These are phyloP conservation scores for Pisolithus thermaeus DNA, from an alignment of 1,284 basidiomycete genomes.

Conservation along the genomic window DNA sequence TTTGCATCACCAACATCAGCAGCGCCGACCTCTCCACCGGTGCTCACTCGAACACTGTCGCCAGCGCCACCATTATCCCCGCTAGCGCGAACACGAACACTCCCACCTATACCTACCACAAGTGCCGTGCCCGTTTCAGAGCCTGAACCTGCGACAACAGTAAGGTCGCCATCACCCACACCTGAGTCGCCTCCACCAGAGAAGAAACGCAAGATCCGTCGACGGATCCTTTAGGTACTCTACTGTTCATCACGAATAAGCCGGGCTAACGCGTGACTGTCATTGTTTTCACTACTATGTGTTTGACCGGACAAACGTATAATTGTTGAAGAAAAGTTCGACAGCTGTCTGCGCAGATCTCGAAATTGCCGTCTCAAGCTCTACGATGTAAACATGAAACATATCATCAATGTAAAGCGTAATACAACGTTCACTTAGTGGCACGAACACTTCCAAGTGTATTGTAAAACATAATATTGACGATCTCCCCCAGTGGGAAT, in stretches of 20 bases:
- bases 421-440: too few species aligned
- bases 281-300: background rate
- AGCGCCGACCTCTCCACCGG: conserved; percentile 1
- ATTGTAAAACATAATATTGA: too few species aligned
- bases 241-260: background rate
- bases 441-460: too few species aligned
- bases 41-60: background rate
- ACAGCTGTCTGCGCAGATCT: too few species aligned
- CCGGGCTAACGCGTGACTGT: background rate
- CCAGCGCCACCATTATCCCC: background rate
- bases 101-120: conserved; percentile 2
- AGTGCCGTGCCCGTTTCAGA: background rate
- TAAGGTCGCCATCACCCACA: background rate
- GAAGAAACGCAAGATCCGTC: conserved; percentile 28
- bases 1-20: conserved; percentile 4
- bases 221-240: conserved; percentile 16
- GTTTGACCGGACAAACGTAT: background rate
- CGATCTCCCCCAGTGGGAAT: too few species aligned
- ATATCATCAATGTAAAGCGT: too few species aligned
- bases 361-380: too few species aligned
- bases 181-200: conserved; percentile 15
- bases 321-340: background rate
- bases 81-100: background rate
- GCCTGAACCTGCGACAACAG: background rate
- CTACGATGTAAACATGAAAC: too few species aligned